These are phyloP conservation scores for Evernia prunastri DNA, from an alignment of 495 filamentous ascomycete species.

Conservation along the genomic window DNA sequence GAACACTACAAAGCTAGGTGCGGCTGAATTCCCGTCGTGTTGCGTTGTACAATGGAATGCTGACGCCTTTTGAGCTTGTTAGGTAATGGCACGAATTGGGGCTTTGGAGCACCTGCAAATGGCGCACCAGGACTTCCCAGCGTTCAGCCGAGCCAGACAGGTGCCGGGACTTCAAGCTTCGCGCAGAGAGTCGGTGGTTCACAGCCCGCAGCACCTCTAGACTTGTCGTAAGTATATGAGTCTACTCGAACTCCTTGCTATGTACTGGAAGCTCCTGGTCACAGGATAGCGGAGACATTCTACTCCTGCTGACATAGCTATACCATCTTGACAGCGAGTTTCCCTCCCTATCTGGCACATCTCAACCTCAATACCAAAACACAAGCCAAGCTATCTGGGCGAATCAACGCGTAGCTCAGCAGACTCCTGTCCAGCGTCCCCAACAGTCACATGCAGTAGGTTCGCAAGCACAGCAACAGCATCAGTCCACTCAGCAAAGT, in stretches of 20 bases:
- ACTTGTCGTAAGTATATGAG: conserved; percentile 65
- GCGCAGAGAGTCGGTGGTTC: conserved; percentile 75
- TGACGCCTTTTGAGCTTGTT: conserved; percentile 32
- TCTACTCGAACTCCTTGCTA: neutral
- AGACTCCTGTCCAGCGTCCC: conserved; percentile 57
- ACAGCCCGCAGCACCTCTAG: conserved; percentile 66
- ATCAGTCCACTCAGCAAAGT: conserved; percentile 46
- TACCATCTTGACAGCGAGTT: conserved; percentile 59
- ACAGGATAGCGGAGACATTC: neutral
- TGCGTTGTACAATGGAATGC: neutral
- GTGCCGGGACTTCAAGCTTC: conserved; percentile 60
- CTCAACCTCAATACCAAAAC: conserved; percentile 58
- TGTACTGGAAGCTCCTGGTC: neutral
- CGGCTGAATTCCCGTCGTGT: conserved; percentile 21
- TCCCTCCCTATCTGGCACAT: conserved; percentile 67
- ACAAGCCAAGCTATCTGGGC: conserved; percentile 62
- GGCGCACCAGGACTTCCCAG: conserved; percentile 53
- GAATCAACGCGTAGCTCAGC: conserved; percentile 51
- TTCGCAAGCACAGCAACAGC: conserved; percentile 46
- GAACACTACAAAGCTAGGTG: conserved; percentile 66
- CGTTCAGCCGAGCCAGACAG: conserved; percentile 54
- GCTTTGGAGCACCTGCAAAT: conserved; percentile 69
- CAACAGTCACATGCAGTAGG: conserved; percentile 46
- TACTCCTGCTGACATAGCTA: conserved; percentile 14
- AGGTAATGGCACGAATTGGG: conserved; percentile 67